Base-by-base conservation (phyloP, 495 filamentous ascomycete genomes). In the Penicillium desertorum region DNA sequence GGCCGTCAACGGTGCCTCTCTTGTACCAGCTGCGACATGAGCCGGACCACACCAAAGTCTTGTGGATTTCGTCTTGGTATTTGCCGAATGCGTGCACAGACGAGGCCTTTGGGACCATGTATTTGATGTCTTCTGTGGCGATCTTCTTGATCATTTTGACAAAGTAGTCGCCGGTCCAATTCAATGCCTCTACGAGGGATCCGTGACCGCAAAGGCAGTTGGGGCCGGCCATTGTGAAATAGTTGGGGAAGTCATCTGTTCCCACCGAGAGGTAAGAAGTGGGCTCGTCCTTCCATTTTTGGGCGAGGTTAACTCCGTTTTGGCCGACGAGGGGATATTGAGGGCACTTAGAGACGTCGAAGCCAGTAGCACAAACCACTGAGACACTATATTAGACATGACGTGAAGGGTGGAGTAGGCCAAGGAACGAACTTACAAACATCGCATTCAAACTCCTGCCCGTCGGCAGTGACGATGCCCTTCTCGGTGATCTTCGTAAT, bases 11-110 rank as follows among this genome's bases (percentile, higher is more conserved):
- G 16, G 46, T 62, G 20, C 70, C 71, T 11, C 72, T 69, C 60
- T 81, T 82, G 54, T 79, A 79, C 80, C 80, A 82, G 25, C 73
- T 77, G 25, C 66, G 62, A 58, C 80, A 81, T 1, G 64, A 57
- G 27, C 72, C 74, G 0, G 70, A 64, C 80, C 80, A 82, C n/a
- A 76, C 76, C 1, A 76, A 66, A 8, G 65, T 68, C 58, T 73
- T 74, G 56, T 79, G 69, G 34, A 79, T 71, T 36, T 78, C 64
- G 22, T 78, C 69, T 12, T 63, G 64, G 60, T 76, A 76, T 16
- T 62, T 57, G 2, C 73, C 65, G 43, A 77, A 83, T 23, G 76
- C 75, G n/a, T 71, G 55, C 25, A 79, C 67, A 0, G 68, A 72
- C 7, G 51, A 59, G n/a, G 45, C 25, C 41, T 60, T 81, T 0